Conservation (phyloP, 805 yeast genomes). For the Cyberlindnera xylosilytica region DNA sequence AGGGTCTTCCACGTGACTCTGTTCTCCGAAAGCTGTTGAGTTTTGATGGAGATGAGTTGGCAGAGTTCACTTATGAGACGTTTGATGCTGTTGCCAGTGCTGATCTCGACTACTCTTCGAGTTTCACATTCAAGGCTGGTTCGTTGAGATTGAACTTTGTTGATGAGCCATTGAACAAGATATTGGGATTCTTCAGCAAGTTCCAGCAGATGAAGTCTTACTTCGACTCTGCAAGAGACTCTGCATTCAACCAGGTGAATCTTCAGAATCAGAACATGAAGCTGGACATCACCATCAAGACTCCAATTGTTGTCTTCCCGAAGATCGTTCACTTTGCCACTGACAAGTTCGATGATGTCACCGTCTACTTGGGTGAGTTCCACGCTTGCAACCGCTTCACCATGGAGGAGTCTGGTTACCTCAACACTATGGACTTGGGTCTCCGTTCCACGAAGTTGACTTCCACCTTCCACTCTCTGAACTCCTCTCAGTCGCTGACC, state of each 20-base stretch:
- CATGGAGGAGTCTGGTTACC: conserved; percentile 28
- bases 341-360: conserved; percentile 54
- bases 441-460: conserved; percentile 67
- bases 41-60: conserved; percentile 78
- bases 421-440: conserved; percentile 65
- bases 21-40: conserved; percentile 62
- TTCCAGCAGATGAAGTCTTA: conserved; percentile 82
- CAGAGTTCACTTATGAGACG: conserved; percentile 82
- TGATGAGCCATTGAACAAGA: conserved; percentile 71
- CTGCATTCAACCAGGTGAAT: conserved; percentile 80
- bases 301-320: conserved; percentile 86
- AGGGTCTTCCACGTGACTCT: conserved; percentile 57
- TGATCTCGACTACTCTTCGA: conserved; percentile 48
- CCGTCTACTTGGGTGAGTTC: conserved; percentile 80
- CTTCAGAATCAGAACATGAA: conserved; percentile 58
- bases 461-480: conserved; percentile 53
- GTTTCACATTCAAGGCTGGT: conserved; percentile 64
- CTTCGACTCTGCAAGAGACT: conserved; percentile 87
- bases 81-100: conserved; percentile 54
- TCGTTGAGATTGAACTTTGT: conserved; percentile 74
- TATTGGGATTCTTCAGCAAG: conserved; percentile 64
- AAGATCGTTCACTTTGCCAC: conserved; percentile 40
- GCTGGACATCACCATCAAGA: conserved; percentile 66
- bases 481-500: conserved; percentile 41
- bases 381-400: conserved; percentile 62